phyloP scores from a whole-genome alignment of 2,329 filamentous ascomycete species.

The Colletotrichum cereale region DNA sequence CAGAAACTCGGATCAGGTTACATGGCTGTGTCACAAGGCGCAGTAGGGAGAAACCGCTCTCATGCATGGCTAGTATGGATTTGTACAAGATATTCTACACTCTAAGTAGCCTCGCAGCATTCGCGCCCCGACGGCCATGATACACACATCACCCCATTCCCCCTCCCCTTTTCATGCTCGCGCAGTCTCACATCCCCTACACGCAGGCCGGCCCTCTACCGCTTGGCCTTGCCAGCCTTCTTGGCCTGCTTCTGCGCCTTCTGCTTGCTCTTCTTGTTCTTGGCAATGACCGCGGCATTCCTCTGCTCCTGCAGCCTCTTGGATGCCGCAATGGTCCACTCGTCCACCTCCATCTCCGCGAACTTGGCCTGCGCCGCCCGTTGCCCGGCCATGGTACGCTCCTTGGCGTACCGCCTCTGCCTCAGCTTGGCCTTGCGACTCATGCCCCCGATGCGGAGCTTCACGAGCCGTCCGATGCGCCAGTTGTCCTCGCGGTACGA shows the following conservation, averaged over 20 bases:
- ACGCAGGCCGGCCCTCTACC: not conserved
- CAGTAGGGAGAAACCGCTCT: not conserved
- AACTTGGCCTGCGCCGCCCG: conserved; percentile 52
- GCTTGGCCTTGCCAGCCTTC: conserved; percentile 49
- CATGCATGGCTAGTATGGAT: conserved; percentile 30
- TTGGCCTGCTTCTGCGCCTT: conserved; percentile 51
- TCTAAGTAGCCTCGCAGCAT: conserved; percentile 17
- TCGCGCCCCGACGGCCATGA: conserved; percentile 1
- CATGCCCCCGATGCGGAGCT: conserved; percentile 51
- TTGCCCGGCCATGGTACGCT: conserved; percentile 56
- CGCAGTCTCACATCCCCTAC: not conserved
- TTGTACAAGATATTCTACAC: conserved; percentile 41
- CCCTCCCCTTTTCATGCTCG: not conserved
- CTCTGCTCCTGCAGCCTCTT: conserved; percentile 46
- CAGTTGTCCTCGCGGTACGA: conserved; percentile 72
- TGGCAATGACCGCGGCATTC: conserved; percentile 45
- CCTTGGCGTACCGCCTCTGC: conserved; percentile 56
- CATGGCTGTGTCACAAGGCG: no score
- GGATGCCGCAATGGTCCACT: conserved; percentile 45
- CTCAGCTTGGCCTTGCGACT: conserved; percentile 65
- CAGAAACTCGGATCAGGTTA: not conserved
- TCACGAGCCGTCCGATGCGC: conserved; percentile 66
- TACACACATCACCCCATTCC: conserved; percentile 12
- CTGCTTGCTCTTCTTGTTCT: conserved; percentile 50
- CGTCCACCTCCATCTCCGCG: conserved; percentile 43